A percentile compares a stretch with the other conserved stretches of the same genome.
phyloP scores from a whole-genome alignment of 306 rosid genomes.

The Begonia peltatifolia region DNA sequence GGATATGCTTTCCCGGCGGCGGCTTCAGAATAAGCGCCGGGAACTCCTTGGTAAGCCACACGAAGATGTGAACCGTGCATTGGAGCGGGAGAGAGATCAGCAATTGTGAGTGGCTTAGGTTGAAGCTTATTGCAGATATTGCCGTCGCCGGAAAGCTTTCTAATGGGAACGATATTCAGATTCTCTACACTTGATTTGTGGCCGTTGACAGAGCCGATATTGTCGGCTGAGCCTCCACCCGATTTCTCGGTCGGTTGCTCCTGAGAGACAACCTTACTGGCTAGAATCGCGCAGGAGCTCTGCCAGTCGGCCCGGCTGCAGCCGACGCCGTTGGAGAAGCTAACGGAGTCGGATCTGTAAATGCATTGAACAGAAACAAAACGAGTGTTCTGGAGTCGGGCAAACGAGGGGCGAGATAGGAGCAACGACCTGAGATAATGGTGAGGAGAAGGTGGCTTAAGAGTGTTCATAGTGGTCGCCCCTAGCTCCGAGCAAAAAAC shows the following conservation, averaged over 20 bases:
- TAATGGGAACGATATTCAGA: too few species aligned
- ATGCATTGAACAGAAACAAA: conserved; percentile 26
- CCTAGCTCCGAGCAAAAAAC: too few species aligned
- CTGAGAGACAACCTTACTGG: conserved; percentile 58
- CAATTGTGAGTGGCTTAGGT: conserved; percentile 46
- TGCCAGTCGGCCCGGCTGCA: conserved; percentile 70
- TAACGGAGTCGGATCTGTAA: conserved; percentile 28
- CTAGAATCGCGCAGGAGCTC: conserved; percentile 73
- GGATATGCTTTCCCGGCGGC: conserved; percentile 10
- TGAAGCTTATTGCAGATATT: not conserved
- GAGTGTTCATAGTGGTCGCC: conserved; percentile 34
- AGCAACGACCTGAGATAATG: conserved; percentile 11
- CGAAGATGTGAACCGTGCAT: conserved; percentile 71
- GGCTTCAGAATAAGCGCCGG: conserved; percentile 83
- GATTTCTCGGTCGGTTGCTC: conserved; percentile 17
- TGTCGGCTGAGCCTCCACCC: conserved; percentile 13
- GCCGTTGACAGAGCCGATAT: conserved; percentile 51
- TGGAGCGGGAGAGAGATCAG: conserved; percentile 77
- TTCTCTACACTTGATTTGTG: conserved; percentile 28
- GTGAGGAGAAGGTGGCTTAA: conserved; percentile 33
- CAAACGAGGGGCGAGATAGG: not conserved
- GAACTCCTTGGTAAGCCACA: conserved; percentile 89
- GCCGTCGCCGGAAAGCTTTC: too few species aligned
- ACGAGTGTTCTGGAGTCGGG: conserved; percentile 19
- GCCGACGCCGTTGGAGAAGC: conserved; percentile 28